Conservation (phyloP, 805 yeast species). For the Yarrowia sp. region DNA sequence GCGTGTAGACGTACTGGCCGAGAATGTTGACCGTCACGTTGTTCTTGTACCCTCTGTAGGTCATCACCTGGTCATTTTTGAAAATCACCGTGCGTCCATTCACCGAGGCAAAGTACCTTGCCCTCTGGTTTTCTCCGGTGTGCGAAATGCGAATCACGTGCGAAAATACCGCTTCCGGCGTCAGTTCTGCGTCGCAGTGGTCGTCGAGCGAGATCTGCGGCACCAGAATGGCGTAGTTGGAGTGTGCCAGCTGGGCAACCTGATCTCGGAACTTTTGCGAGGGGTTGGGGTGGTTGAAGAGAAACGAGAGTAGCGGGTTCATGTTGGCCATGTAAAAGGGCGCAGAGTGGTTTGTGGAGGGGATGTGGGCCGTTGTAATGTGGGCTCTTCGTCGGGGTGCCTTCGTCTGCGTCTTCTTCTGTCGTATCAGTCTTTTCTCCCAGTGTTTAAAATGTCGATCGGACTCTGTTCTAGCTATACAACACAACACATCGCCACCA, state of each 20-base stretch:
- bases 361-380: background rate
- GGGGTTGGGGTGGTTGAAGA: slow-evolving; percentile 70
- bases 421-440: background rate
- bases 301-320: slow-evolving; percentile 40
- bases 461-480: background rate
- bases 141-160: slow-evolving; percentile 60
- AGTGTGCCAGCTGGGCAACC: slow-evolving; percentile 49
- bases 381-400: background rate
- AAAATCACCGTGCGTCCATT: slow-evolving; percentile 59
- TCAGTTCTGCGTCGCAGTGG: slow-evolving; percentile 52
- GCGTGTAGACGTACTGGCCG: slow-evolving; percentile 57
- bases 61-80: slow-evolving; percentile 60
- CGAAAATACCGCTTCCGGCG: slow-evolving; percentile 53
- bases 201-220: slow-evolving; percentile 63
- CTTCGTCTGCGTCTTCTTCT: background rate
- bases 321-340: background rate
- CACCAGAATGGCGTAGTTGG: slow-evolving; percentile 64
- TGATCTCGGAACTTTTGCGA: slow-evolving; percentile 42
- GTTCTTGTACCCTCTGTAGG: slow-evolving; percentile 65
- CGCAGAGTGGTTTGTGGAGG: background rate
- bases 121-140: slow-evolving; percentile 43
- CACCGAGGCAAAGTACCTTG: slow-evolving; percentile 44
- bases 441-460: background rate
- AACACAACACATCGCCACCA: slow-evolving; percentile 21
- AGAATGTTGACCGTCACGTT: slow-evolving; percentile 56